Percentiles rank a stretch among this genome's conserved stretches.
phyloP scores from a whole-genome alignment of 2,329 filamentous ascomycete species.

The Nectriaceae sp. region DNA sequence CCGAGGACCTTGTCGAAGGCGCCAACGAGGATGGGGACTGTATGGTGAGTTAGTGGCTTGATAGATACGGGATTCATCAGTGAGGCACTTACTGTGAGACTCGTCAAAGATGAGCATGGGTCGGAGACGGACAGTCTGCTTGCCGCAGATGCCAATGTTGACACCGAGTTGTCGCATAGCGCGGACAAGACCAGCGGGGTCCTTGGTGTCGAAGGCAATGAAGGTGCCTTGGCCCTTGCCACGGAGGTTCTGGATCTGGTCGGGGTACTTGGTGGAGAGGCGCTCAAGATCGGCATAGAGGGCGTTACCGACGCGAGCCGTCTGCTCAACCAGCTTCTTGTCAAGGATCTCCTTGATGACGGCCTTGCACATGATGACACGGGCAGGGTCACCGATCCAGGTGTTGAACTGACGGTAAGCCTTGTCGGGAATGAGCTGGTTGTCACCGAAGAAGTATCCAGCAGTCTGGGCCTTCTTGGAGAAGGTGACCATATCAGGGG shows the following conservation, averaged over 20 bases:
- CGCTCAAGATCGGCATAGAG: conserved; percentile 66
- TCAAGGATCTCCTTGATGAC: conserved; percentile 76
- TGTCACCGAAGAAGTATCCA: conserved; percentile 79
- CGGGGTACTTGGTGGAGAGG: conserved; percentile 66
- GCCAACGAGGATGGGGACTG: conserved; percentile 27
- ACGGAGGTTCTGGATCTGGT: conserved; percentile 71
- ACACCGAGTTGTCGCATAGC: conserved; percentile 72
- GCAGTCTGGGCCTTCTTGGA: conserved; percentile 86
- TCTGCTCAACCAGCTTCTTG: conserved; percentile 67
- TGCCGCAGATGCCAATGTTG: conserved; percentile 77
- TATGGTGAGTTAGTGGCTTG: not conserved
- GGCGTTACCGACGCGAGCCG: conserved; percentile 65
- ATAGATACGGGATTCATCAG: not conserved
- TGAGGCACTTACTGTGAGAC: conserved; percentile 51
- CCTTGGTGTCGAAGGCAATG: conserved; percentile 76
- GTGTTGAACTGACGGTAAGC: conserved; percentile 87
- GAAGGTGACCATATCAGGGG: conserved; percentile 87
- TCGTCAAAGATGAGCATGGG: conserved; percentile 84
- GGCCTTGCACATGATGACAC: conserved; percentile 74
- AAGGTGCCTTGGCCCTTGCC: conserved; percentile 78
- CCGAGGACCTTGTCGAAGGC: conserved; percentile 32
- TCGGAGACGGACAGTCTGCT: conserved; percentile 68
- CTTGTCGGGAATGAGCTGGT: conserved; percentile 75
- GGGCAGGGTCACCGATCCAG: conserved; percentile 82
- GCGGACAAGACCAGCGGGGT: conserved; percentile 68